These are phyloP conservation scores for Leptographium procerum DNA, from an alignment of 2,329 filamentous ascomycete species.

Conservation along the genomic window DNA sequence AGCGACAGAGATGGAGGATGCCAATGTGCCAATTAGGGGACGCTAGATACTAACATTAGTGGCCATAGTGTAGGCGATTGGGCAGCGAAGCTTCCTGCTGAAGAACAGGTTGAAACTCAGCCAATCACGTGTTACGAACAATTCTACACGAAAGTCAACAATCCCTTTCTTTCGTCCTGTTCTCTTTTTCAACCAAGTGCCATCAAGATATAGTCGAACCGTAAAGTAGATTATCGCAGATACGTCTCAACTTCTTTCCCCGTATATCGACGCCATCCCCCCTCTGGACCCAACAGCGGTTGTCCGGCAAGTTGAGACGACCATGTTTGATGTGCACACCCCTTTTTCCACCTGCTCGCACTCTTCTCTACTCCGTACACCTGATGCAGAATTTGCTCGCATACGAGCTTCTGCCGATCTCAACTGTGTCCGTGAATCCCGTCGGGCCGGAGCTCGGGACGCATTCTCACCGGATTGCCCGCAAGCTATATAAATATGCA, in stretches of 20 bases:
- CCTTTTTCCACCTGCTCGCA: background rate
- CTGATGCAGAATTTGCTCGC: background rate
- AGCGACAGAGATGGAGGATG: background rate
- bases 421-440: no score
- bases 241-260: no score
- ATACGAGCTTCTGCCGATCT: no score
- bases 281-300: background rate
- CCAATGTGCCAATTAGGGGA: background rate
- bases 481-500: no score
- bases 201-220: no score
- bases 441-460: no score
- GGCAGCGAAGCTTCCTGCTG: background rate
- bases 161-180: background rate
- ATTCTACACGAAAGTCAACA: slow-evolving; percentile 5
- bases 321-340: slow-evolving; percentile 8
- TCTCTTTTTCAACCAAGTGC: background rate
- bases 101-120: background rate
- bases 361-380: background rate
- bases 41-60: background rate
- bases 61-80: background rate
- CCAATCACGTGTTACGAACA: slow-evolving; percentile 9
- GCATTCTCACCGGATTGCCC: no score
- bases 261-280: background rate
- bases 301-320: slow-evolving; percentile 6
- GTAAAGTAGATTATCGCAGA: no score